phyloP scores from a whole-genome alignment of 106 monocot species.

The Allium sativum region DNA sequence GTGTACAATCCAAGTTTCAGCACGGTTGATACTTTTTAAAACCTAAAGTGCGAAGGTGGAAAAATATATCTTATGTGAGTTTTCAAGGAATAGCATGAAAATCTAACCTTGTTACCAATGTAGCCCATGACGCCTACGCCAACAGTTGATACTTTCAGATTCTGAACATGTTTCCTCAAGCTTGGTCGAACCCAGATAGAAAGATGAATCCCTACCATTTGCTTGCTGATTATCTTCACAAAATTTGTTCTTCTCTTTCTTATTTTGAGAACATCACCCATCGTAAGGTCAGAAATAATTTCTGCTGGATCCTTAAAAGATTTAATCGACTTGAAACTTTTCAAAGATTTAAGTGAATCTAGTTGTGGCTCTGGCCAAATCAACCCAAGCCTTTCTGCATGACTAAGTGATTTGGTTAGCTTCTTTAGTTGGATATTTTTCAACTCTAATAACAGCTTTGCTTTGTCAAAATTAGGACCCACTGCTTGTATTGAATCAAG shows the following conservation, averaged over 20 bases:
- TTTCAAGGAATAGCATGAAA: not conserved
- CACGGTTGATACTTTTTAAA: too few relatives aligned
- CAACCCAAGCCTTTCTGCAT: conserved; percentile 35
- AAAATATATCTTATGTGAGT: not conserved
- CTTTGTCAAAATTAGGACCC: conserved; percentile 8
- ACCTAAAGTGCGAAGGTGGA: too few relatives aligned
- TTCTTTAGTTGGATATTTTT: conserved; percentile 13
- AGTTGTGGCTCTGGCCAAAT: conserved; percentile 14
- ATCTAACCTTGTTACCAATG: conserved; percentile 61
- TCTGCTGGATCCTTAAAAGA: conserved; percentile 11
- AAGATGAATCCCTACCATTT: conserved; percentile 70
- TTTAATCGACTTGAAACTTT: conserved; percentile 34
- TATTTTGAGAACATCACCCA: conserved; percentile 9
- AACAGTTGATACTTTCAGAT: conserved; percentile 55
- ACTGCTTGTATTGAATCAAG: conserved; percentile 9
- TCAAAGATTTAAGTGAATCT: conserved; percentile 22
- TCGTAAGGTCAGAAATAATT: conserved; percentile 17
- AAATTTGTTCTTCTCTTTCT: conserved; percentile 47
- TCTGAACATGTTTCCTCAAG: conserved; percentile 51
- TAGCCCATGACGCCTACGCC: conserved; percentile 72
- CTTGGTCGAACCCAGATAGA: conserved; percentile 70
- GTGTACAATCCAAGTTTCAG: too few relatives aligned
- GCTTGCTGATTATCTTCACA: conserved; percentile 69
- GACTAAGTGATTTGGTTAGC: conserved; percentile 45
- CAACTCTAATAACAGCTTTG: too few relatives aligned